A percentile compares a stretch with the other conserved stretches of the same genome.
Evolutionary conservation across 73 alveolate genomes (phyloP).

Genomic region (Paramecium biaurelia): DNA sequence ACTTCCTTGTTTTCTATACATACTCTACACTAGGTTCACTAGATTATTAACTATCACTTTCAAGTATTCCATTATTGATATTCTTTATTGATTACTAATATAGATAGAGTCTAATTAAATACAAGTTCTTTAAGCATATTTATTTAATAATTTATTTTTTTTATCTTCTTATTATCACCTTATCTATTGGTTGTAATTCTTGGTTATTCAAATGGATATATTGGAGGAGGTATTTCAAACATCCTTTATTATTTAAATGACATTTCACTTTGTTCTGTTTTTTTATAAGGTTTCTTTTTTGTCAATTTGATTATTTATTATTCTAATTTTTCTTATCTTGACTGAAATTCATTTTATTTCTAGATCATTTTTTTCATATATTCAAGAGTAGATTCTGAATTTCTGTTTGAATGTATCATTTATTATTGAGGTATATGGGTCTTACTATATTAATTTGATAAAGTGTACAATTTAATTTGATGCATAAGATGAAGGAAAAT

Average conservation of each 20-base stretch:
- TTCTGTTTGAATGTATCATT: background rate
- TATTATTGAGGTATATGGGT: background rate
- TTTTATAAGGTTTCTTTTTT: background rate
- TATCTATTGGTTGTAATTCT: background rate
- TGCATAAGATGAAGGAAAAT: background rate
- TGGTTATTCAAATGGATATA: background rate
- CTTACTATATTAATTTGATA: background rate
- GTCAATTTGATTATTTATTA: background rate
- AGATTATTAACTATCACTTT: background rate
- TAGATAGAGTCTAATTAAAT: background rate
- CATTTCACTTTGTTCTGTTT: background rate
- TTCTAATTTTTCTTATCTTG: background rate
- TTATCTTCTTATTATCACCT: background rate
- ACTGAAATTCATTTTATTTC: background rate
- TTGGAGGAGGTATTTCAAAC: background rate
- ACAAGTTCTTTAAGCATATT: background rate
- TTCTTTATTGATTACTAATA: background rate
- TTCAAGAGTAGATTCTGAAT: background rate
- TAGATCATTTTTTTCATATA: background rate
- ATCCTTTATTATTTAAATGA: background rate
- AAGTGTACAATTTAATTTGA: background rate
- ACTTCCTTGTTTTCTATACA: background rate
- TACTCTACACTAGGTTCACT: conserved; percentile 20
- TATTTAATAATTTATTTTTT: background rate
- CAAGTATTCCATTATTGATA: background rate